phyloP scores from a whole-genome alignment of 805 yeast genomes.

The Kluyveromyces wickerhamii region DNA sequence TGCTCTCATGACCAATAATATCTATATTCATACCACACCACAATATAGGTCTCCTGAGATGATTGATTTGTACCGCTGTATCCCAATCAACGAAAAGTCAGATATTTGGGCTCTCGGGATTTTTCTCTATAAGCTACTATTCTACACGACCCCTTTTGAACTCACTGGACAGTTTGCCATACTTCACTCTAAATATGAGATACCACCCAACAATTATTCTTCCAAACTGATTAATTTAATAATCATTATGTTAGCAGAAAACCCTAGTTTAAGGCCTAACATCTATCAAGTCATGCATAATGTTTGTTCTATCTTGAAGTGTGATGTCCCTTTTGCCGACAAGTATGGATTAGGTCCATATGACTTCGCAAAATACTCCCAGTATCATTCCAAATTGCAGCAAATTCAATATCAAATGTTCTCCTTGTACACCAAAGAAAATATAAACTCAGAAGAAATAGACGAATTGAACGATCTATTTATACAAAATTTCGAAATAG shows the following conservation, averaged over 20 bases:
- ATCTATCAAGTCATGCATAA: constrained; percentile 69
- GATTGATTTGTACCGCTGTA: constrained; percentile 61
- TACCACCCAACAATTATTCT: constrained; percentile 69
- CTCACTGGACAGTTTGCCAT: constrained; percentile 56
- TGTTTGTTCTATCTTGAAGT: constrained; percentile 51
- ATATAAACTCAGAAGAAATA: constrained; percentile 11
- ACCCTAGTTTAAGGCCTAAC: constrained; percentile 78
- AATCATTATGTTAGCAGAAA: constrained; percentile 71
- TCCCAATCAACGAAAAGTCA: constrained; percentile 72
- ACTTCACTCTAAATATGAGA: constrained; percentile 71
- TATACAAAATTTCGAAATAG: constrained; percentile 23
- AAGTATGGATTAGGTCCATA: constrained; percentile 42
- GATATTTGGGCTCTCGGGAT: constrained; percentile 85
- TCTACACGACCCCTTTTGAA: constrained; percentile 80
- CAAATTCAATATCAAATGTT: constrained; percentile 23
- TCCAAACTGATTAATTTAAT: constrained; percentile 67
- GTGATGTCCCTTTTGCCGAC: constrained; percentile 43
- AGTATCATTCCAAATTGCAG: constrained; percentile 36
- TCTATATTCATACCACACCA: constrained; percentile 73
- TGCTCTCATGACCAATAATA: constrained; percentile 71
- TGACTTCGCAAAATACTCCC: constrained; percentile 47
- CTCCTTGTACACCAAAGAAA: constrained; percentile 19
- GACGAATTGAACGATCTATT: constrained; percentile 20
- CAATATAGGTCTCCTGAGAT: constrained; percentile 82
- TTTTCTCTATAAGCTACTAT: constrained; percentile 67